Conservation (phyloP, 2,329 filamentous ascomycete genomes). For the Penicillium nordicum region DNA sequence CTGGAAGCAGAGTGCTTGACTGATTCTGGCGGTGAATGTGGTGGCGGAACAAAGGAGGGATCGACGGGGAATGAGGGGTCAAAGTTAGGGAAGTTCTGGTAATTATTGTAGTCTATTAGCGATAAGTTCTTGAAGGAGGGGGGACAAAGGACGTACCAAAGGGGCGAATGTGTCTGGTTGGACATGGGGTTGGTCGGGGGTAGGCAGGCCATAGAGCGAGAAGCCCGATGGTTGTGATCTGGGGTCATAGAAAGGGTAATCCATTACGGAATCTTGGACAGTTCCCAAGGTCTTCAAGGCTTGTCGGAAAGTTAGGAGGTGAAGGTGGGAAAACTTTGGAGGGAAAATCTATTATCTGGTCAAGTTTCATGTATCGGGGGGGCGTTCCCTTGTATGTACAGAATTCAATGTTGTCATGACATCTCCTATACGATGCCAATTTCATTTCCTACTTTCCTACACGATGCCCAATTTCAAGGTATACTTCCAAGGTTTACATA, state of each 20-base stretch:
- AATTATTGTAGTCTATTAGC: constrained; percentile 30
- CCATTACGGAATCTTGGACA: constrained; percentile 42
- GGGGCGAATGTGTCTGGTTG: constrained; percentile 36
- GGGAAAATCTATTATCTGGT: neutral
- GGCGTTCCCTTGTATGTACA: neutral
- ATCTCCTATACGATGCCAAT: neutral
- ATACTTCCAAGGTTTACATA: neutral
- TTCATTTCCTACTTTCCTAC: neutral
- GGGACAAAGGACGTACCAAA: neutral
- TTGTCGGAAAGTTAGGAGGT: neutral
- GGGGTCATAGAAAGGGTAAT: constrained; percentile 53
- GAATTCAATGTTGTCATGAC: constrained; percentile 1
- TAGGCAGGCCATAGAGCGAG: constrained; percentile 48
- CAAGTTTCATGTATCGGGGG: neutral
- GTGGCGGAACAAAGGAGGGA: constrained; percentile 31
- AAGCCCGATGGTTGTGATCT: constrained; percentile 43
- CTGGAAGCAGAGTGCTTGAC: constrained; percentile 34
- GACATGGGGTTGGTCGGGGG: constrained; percentile 39
- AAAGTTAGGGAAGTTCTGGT: constrained; percentile 36
- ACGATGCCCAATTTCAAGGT: neutral
- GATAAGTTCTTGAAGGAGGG: neutral
- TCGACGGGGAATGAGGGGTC: constrained; percentile 40
- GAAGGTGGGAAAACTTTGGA: neutral
- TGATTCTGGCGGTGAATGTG: constrained; percentile 37
- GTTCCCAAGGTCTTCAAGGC: neutral